phyloP scores from a whole-genome alignment of 257 asterid species.

The Craterostigma plantagineum region DNA sequence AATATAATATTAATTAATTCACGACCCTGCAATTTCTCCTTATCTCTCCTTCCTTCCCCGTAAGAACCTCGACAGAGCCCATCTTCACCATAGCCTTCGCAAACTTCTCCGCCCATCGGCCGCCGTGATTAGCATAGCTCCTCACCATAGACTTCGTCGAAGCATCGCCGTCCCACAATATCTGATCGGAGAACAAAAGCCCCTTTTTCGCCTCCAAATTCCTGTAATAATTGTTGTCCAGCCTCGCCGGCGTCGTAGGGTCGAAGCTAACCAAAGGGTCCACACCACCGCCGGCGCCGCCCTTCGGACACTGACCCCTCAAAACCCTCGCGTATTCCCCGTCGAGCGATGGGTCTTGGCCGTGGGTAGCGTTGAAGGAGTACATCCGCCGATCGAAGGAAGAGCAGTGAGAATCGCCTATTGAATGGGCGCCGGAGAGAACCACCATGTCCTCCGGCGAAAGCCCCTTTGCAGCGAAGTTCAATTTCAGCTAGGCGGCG shows the following conservation, averaged over 20 bases:
- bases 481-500: conserved; percentile 8
- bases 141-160: conserved; percentile 3
- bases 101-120: neutral
- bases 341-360: conserved; percentile 13
- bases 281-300: neutral
- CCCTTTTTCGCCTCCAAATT: conserved; percentile 13
- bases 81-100: conserved; percentile 2
- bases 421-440: conserved; percentile 29
- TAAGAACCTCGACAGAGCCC: conserved; percentile 4
- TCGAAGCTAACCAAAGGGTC: conserved; percentile 9
- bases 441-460: conserved; percentile 26
- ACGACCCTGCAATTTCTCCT: conserved; percentile 2
- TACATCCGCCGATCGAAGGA: conserved; percentile 15
- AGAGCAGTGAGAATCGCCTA: conserved; percentile 20
- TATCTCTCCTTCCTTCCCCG: conserved; percentile 5
- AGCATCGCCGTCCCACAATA: neutral
- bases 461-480: conserved; percentile 17
- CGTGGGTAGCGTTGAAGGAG: conserved; percentile 1
- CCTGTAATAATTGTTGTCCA: conserved; percentile 18
- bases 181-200: conserved; percentile 10
- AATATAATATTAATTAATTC: too few species aligned
- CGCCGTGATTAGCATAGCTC: neutral
- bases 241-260: conserved; percentile 3
- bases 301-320: conserved; percentile 14
- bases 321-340: conserved; percentile 5